Conservation (phyloP, 1,139 yeast genomes). For the Meyerozyma smithsonii region DNA sequence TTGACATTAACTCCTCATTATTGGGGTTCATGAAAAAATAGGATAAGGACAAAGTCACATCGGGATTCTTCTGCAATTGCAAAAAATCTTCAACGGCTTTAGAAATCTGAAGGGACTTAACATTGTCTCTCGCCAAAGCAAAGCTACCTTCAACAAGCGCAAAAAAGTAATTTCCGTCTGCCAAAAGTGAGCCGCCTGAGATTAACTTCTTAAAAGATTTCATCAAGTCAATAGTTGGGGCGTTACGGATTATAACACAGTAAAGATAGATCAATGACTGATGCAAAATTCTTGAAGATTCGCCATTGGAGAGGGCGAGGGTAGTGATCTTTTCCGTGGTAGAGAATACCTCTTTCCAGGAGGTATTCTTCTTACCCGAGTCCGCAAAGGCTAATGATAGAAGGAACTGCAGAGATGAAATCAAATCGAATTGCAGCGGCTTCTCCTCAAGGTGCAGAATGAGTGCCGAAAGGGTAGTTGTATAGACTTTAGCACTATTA, state of each 20-base stretch:
- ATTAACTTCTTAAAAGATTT: conserved; percentile 42
- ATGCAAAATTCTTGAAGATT: conserved; percentile 17
- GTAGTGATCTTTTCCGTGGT: conserved; percentile 12
- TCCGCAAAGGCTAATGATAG: conserved; percentile 56
- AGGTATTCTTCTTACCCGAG: conserved; percentile 56
- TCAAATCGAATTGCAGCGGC: conserved; percentile 8
- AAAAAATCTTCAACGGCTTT: conserved; percentile 49
- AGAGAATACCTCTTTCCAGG: conserved; percentile 33
- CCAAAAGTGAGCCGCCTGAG: conserved; percentile 25
- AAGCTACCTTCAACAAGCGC: conserved; percentile 47
- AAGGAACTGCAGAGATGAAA: conserved; percentile 26
- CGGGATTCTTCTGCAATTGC: conserved; percentile 15
- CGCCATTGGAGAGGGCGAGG: conserved; percentile 1
- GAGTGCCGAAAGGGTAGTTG: background rate
- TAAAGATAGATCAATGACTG: conserved; percentile 35
- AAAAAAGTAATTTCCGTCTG: conserved; percentile 36
- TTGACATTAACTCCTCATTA: background rate
- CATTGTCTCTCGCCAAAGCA: conserved; percentile 39
- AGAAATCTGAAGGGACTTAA: conserved; percentile 41
- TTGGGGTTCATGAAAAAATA: conserved; percentile 25
- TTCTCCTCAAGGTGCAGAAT: background rate
- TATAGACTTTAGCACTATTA: conserved; percentile 40
- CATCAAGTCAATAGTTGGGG: conserved; percentile 47
- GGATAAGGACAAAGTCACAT: conserved; percentile 20
- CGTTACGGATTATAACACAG: conserved; percentile 53